A percentile compares a stretch with the other conserved stretches of the same genome.
Evolutionary conservation across 2,329 filamentous ascomycete species (phyloP).

Genomic region (Epichloe bromicola): DNA sequence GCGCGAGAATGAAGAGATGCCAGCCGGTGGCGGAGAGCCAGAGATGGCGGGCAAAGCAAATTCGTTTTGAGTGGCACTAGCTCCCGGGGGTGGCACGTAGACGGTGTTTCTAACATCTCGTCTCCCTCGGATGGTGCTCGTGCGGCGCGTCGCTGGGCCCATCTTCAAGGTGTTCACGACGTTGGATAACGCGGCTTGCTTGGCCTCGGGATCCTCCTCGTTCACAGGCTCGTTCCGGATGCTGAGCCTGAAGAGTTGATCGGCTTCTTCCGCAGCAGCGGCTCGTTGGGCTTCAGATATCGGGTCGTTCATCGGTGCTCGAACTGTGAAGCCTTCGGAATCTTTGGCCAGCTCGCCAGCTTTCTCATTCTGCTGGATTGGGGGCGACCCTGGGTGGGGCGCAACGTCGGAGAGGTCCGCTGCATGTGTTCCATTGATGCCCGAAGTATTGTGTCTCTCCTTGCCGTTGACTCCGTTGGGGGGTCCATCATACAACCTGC

Average conservation of each 20-base stretch:
- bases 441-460: constrained; percentile 17
- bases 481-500: constrained; percentile 28
- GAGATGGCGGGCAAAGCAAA: constrained; percentile 1
- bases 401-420: constrained; percentile 37
- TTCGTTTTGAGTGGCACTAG: neutral
- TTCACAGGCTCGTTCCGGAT: constrained; percentile 68
- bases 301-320: constrained; percentile 45
- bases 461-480: constrained; percentile 29
- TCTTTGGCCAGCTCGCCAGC: constrained; percentile 38
- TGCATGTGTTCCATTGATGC: constrained; percentile 34
- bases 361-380: constrained; percentile 28
- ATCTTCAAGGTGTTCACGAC: constrained; percentile 60
- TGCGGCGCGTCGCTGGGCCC: constrained; percentile 52
- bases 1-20: constrained; percentile 15
- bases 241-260: constrained; percentile 65
- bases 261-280: constrained; percentile 38
- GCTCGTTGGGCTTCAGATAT: constrained; percentile 64
- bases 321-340: constrained; percentile 65
- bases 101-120: constrained; percentile 88
- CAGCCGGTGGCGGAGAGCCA: constrained; percentile 7
- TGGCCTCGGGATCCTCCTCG: constrained; percentile 63
- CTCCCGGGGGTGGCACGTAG: constrained; percentile 46
- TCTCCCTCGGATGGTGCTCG: constrained; percentile 71
- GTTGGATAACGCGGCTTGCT: constrained; percentile 59
- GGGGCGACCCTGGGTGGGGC: constrained; percentile 38